These are phyloP conservation scores for Eucalyptus albens DNA, from an alignment of 345 rosid genomes.

Conservation along the genomic window DNA sequence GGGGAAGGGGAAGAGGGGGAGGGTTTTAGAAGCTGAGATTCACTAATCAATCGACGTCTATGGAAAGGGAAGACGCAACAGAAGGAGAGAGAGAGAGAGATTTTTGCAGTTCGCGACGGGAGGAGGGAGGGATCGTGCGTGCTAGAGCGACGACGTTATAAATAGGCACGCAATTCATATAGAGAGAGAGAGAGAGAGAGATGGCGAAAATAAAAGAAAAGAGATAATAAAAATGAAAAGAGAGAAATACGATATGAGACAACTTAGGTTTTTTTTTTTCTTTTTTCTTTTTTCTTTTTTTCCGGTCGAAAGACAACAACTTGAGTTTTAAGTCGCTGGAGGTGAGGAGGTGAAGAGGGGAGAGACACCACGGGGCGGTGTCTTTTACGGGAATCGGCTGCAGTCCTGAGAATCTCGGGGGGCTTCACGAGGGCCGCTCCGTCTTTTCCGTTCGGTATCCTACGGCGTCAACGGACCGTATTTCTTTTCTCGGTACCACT, in stretches of 20 bases:
- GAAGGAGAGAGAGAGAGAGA: not conserved
- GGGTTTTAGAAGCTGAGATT: not conserved
- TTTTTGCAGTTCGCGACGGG: not conserved
- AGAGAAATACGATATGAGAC: not conserved
- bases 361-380: not conserved
- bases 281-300: no score
- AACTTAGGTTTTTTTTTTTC: no score
- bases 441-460: not conserved
- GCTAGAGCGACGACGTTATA: not conserved
- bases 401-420: not conserved
- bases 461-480: not conserved
- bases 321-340: not conserved
- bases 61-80: not conserved
- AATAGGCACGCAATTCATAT: not conserved
- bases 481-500: not conserved
- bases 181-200: not conserved
- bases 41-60: not conserved
- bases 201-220: not conserved
- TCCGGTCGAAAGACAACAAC: not conserved
- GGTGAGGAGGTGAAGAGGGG: not conserved
- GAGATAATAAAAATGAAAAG: not conserved
- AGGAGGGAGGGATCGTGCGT: not conserved
- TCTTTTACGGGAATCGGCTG: not conserved
- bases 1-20: not conserved
- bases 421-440: not conserved